phyloP scores from a whole-genome alignment of 306 rosid species.

The Fagus crenata region DNA sequence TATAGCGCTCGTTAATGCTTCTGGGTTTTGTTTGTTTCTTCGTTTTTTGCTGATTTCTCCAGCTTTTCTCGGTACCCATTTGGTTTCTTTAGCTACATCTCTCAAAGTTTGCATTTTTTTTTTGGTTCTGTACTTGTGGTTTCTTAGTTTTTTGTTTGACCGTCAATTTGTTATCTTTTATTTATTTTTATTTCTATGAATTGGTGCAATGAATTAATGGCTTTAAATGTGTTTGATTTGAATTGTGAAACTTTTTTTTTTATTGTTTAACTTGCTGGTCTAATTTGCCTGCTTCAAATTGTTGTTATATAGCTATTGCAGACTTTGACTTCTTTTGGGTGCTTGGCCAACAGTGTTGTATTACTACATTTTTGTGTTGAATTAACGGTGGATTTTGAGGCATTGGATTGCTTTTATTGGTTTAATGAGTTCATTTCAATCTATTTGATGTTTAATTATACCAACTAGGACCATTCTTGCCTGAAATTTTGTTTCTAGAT shows the following conservation, averaged over 20 bases:
- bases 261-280: not conserved
- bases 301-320: not conserved
- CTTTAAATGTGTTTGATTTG: slow-evolving; percentile 14
- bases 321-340: not conserved
- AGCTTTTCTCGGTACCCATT: slow-evolving; percentile 16
- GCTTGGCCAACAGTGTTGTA: not conserved
- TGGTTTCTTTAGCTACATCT: slow-evolving; percentile 7
- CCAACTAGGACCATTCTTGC: not conserved
- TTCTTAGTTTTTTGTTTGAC: not conserved
- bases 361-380: not conserved
- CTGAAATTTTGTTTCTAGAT: slow-evolving; percentile 1
- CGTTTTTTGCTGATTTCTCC: not conserved
- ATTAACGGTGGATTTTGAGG: not conserved
- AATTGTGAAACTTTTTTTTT: slow-evolving; percentile 9
- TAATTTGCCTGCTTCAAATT: not conserved
- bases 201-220: not conserved
- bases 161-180: not conserved
- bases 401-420: slow-evolving; percentile 1
- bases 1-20: not conserved
- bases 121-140: not conserved
- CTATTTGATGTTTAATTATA: not conserved
- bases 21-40: not conserved
- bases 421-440: slow-evolving; percentile 8
- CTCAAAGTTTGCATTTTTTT: not conserved
- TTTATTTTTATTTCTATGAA: not conserved